Evolutionary conservation across 2,329 filamentous ascomycete species (phyloP).

Genomic region (Ophiosphaerella korrae): DNA sequence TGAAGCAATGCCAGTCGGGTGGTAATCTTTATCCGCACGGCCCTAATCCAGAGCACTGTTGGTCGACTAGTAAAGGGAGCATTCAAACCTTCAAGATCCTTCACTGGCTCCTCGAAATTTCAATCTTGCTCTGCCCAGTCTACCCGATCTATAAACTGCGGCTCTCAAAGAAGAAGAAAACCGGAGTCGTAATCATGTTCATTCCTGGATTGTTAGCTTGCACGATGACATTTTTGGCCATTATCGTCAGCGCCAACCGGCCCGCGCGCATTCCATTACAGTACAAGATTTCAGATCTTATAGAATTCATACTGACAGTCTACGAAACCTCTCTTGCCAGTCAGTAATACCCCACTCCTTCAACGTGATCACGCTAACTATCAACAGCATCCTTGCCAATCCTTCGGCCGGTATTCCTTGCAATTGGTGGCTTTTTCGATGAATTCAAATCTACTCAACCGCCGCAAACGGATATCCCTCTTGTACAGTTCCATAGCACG

Average conservation of each 20-base stretch:
- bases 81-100: constrained; percentile 8
- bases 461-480: neutral
- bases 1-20: constrained; percentile 25
- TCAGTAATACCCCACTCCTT: constrained; percentile 2
- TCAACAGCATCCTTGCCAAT: constrained; percentile 23
- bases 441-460: constrained; percentile 3
- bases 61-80: constrained; percentile 7
- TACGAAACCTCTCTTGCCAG: constrained; percentile 28
- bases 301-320: constrained; percentile 32
- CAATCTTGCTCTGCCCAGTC: constrained; percentile 25
- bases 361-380: neutral
- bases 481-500: too few relatives aligned
- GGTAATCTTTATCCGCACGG: constrained; percentile 14
- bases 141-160: constrained; percentile 25
- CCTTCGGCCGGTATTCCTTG: constrained; percentile 24
- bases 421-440: constrained; percentile 17
- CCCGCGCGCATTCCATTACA: too few relatives aligned
- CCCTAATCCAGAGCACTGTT: constrained; percentile 16
- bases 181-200: constrained; percentile 28
- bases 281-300: neutral
- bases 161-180: constrained; percentile 17
- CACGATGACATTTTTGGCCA: neutral
- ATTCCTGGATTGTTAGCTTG: constrained; percentile 25
- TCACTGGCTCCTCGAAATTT: constrained; percentile 29
- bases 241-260: constrained; percentile 18